Conservation (phyloP, 257 asterid genomes). For the Solanum dulcamara region DNA sequence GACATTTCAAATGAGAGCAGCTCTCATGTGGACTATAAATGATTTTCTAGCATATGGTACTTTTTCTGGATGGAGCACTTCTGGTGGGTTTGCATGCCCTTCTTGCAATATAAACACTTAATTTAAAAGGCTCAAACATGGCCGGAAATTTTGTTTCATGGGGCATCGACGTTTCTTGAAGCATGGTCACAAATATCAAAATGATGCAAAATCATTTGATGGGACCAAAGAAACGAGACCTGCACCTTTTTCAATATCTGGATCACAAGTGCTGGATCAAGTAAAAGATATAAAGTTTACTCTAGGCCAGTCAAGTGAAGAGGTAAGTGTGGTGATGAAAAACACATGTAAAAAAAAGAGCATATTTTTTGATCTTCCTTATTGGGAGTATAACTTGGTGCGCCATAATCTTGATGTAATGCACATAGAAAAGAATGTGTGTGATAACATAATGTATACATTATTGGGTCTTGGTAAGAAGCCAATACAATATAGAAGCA, state of each 20-base stretch:
- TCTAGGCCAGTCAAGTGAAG: background rate
- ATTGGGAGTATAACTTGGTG: background rate
- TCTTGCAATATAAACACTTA: background rate
- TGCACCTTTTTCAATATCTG: background rate
- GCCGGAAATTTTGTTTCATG: background rate
- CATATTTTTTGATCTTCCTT: background rate
- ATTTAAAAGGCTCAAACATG: too few species aligned
- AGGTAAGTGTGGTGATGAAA: background rate
- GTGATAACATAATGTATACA: background rate
- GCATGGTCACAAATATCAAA: background rate
- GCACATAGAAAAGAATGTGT: background rate
- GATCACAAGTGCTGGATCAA: background rate
- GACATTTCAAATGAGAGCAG: background rate
- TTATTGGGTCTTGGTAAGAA: background rate
- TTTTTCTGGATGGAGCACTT: background rate
- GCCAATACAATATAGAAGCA: background rate
- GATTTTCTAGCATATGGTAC: background rate
- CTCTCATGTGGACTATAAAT: background rate
- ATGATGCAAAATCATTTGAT: background rate
- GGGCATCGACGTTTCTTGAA: background rate
- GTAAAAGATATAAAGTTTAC: background rate
- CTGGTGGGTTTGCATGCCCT: too few species aligned
- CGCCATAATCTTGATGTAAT: background rate
- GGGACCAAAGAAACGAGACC: background rate
- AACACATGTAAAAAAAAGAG: background rate